phyloP scores from a whole-genome alignment of 805 yeast species.

The Yamadazyma tumulicola region DNA sequence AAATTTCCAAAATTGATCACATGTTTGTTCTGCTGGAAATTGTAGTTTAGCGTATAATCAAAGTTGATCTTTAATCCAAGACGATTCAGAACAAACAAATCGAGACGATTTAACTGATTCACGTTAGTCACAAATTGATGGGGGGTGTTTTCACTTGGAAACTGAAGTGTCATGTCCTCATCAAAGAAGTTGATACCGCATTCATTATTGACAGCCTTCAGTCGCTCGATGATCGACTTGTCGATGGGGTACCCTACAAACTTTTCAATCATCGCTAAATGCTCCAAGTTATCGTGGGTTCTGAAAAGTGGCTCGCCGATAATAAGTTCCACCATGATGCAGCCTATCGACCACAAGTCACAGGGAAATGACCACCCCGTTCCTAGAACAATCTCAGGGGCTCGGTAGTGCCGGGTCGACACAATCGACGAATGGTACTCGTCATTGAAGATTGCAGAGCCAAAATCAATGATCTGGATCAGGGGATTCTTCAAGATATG shows the following conservation, averaged over 20 bases:
- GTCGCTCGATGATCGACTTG: conserved; percentile 31
- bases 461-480: conserved; percentile 91
- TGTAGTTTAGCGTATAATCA: conserved; percentile 35
- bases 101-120: conserved; percentile 39
- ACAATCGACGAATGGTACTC: conserved; percentile 92
- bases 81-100: conserved; percentile 39
- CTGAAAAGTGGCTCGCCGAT: conserved; percentile 94
- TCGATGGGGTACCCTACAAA: conserved; percentile 58
- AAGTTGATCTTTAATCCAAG: conserved; percentile 38
- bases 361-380: conserved; percentile 97
- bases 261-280: conserved; percentile 90
- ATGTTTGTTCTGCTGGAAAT: conserved; percentile 35
- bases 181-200: conserved; percentile 37
- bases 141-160: conserved; percentile 39
- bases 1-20: conserved; percentile 57
- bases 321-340: conserved; percentile 84
- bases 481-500: conserved; percentile 69
- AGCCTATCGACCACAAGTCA: conserved; percentile 96
- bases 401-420: conserved; percentile 93
- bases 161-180: conserved; percentile 14
- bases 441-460: conserved; percentile 91
- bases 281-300: conserved; percentile 93
- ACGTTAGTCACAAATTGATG: conserved; percentile 38
- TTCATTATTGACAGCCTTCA: conserved; percentile 35
- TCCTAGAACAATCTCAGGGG: conserved; percentile 93